Conservation (phyloP, 2,329 filamentous ascomycete genomes). For the Phoma herbarum region DNA sequence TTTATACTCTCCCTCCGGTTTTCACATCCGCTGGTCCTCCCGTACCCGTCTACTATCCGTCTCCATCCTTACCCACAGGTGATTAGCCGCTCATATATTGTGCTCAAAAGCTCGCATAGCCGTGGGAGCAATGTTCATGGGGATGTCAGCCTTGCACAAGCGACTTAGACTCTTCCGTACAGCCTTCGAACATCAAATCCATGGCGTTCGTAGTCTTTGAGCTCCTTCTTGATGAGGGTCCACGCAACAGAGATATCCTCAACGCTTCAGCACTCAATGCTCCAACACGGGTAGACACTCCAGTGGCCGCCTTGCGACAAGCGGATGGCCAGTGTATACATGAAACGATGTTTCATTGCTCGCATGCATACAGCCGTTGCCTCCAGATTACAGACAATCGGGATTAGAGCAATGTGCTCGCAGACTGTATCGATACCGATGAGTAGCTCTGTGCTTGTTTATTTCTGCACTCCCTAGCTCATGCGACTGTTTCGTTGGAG, state of each 20-base stretch:
- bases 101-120: constrained; percentile 15
- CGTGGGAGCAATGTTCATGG: background rate
- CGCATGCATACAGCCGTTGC: background rate
- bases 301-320: background rate
- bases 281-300: background rate
- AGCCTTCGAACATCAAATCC: background rate
- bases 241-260: background rate
- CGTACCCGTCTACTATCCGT: background rate
- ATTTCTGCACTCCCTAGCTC: background rate
- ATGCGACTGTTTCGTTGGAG: too few species aligned
- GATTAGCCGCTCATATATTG: background rate
- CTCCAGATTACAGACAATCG: too few species aligned
- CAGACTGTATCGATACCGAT: background rate
- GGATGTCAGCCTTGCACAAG: background rate
- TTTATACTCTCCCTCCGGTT: constrained; percentile 2
- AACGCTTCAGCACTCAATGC: too few species aligned
- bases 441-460: background rate
- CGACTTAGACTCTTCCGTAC: background rate
- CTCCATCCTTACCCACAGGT: background rate
- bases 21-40: background rate
- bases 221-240: background rate
- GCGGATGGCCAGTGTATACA: background rate
- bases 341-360: background rate
- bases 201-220: background rate
- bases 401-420: too few species aligned